phyloP scores from a whole-genome alignment of 192 early-diverging fungal genomes.

The Bifiguratus adelaidae region DNA sequence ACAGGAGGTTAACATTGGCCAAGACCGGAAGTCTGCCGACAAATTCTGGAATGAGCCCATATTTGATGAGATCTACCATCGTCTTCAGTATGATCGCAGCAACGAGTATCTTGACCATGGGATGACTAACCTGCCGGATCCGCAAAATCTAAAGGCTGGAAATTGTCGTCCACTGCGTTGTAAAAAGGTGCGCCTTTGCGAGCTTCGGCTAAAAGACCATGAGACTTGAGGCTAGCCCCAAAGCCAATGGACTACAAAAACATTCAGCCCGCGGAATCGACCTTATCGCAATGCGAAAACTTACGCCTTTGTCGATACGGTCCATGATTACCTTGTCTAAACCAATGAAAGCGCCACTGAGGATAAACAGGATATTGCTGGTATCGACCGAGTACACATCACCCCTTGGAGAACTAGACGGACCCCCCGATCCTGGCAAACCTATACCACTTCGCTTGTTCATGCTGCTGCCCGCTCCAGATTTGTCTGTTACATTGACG shows the following conservation, averaged over 20 bases:
- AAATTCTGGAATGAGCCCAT: constrained; percentile 84
- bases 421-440: constrained; percentile 15
- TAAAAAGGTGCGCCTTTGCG: constrained; percentile 5
- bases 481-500: constrained; percentile 78
- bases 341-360: constrained; percentile 84
- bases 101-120: no score
- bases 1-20: constrained; percentile 61
- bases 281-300: not conserved
- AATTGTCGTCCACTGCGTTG: constrained; percentile 11
- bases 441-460: constrained; percentile 14
- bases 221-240: constrained; percentile 40
- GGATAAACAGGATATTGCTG: constrained; percentile 83
- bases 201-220: not conserved
- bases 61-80: constrained; percentile 63
- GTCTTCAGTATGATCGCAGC: not conserved
- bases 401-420: constrained; percentile 40
- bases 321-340: constrained; percentile 73
- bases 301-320: constrained; percentile 59
- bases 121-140: constrained; percentile 45
- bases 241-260: constrained; percentile 61
- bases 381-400: constrained; percentile 84
- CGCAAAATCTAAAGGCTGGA: constrained; percentile 39
- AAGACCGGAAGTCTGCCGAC: constrained; percentile 82
- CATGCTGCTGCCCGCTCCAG: constrained; percentile 33
- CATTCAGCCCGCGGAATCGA: no score